Evolutionary conservation across 257 asterid genomes (phyloP).

Genomic region (Marsdenia floribunda): DNA sequence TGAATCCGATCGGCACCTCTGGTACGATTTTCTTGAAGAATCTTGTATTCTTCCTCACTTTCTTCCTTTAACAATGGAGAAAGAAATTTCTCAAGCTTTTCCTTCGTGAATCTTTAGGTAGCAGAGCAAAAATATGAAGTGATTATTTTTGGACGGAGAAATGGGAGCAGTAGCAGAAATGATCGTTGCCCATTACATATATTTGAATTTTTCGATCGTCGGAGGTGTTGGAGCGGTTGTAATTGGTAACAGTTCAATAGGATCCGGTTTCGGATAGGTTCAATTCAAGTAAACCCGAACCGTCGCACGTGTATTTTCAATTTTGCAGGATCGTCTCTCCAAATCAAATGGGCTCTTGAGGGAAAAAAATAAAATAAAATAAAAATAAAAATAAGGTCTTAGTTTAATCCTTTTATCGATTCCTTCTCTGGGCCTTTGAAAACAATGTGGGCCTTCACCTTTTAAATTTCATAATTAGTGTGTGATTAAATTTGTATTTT

Average conservation of each 20-base stretch:
- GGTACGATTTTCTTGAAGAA: background rate
- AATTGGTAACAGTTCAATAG: background rate
- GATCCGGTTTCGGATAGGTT: background rate
- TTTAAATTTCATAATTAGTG: too few species aligned
- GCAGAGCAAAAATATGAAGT: background rate
- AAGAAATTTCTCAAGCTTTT: background rate
- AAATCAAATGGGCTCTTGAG: too few species aligned
- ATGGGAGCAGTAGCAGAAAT: background rate
- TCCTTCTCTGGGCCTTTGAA: too few species aligned
- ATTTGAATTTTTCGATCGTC: constrained; percentile 15
- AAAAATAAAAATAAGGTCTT: too few species aligned
- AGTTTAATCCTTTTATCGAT: too few species aligned
- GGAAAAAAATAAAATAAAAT: too few species aligned
- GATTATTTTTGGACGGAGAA: constrained; percentile 4
- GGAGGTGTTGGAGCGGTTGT: background rate
- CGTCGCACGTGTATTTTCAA: too few species aligned
- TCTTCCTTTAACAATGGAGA: background rate
- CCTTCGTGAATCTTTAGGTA: background rate
- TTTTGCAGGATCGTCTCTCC: too few species aligned
- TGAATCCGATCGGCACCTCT: background rate
- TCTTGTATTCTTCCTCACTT: background rate
- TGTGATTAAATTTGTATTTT: too few species aligned
- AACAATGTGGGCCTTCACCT: too few species aligned
- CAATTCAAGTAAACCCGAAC: too few species aligned
- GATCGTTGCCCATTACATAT: background rate